Percentiles rank a stretch among this genome's conserved stretches.
Conservation (phyloP, 2,329 filamentous ascomycete species). For the Trichophyton benhamiae region DNA sequence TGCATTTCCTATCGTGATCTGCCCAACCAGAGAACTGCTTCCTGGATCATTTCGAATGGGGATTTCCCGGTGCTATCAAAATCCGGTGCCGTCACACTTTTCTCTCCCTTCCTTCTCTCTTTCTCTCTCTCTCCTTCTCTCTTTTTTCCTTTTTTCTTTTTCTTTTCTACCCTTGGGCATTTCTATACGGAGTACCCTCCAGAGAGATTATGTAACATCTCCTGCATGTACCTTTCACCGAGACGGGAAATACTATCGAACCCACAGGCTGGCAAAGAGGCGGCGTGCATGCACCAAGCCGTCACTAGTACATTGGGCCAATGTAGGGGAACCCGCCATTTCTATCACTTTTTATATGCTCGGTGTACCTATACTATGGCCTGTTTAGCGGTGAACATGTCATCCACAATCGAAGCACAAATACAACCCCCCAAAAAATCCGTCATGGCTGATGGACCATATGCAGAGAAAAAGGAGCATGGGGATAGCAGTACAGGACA, state of each 20-base stretch:
- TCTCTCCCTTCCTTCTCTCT: background rate
- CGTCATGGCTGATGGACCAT: background rate
- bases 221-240: background rate
- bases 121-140: no score
- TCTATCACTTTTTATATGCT: background rate
- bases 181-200: background rate
- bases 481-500: background rate
- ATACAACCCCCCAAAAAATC: background rate
- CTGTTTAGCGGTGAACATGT: background rate
- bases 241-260: background rate
- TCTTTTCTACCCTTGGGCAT: background rate
- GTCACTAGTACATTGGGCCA: background rate
- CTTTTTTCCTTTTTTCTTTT: no score
- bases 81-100: background rate
- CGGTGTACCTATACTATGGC: background rate
- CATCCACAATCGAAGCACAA: background rate
- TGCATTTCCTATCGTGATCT: background rate
- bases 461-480: background rate
- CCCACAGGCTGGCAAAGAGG: background rate
- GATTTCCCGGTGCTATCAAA: background rate
- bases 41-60: background rate
- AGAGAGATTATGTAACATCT: constrained; percentile 1
- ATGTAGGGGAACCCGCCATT: background rate
- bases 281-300: background rate
- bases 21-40: background rate